phyloP scores from a whole-genome alignment of 805 yeast genomes.

The Ogataea methylovora region DNA sequence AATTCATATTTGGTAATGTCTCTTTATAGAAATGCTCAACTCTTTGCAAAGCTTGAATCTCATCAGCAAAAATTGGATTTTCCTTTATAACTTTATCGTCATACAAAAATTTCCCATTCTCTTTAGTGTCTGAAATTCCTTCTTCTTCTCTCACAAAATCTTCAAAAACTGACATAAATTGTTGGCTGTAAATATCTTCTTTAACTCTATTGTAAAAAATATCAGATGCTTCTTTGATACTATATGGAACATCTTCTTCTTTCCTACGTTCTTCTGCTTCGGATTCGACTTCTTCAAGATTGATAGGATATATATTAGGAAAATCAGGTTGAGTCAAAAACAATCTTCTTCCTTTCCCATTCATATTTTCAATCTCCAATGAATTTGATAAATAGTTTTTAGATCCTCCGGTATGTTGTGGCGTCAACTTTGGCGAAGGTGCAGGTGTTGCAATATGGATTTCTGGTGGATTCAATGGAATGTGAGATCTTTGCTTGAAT shows the following conservation, averaged over 20 bases:
- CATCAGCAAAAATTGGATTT: constrained; percentile 29
- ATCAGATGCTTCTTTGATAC: constrained; percentile 73
- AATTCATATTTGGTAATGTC: constrained; percentile 48
- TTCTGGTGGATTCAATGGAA: constrained; percentile 23
- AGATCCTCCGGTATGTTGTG: constrained; percentile 29
- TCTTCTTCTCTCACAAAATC: constrained; percentile 67
- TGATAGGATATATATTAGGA: constrained; percentile 25
- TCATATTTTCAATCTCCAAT: constrained; percentile 21
- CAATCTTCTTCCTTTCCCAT: constrained; percentile 20
- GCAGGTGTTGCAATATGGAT: constrained; percentile 82
- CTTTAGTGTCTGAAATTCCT: constrained; percentile 26
- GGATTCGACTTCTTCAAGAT: constrained; percentile 18
- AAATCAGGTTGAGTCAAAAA: constrained; percentile 24
- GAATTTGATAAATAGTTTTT: constrained; percentile 14
- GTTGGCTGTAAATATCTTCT: constrained; percentile 60
- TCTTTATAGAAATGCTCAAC: constrained; percentile 54
- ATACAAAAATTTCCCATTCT: constrained; percentile 10
- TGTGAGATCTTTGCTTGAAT: constrained; percentile 23
- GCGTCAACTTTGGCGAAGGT: constrained; percentile 70
- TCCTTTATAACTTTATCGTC: constrained; percentile 19
- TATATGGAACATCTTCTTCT: constrained; percentile 56
- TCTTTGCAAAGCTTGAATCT: constrained; percentile 37
- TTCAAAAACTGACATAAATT: constrained; percentile 67
- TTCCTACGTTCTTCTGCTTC: constrained; percentile 15
- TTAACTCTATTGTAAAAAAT: constrained; percentile 55